Conservation (phyloP, 2,329 filamentous ascomycete species). For the Cryphonectria nitschkei region DNA sequence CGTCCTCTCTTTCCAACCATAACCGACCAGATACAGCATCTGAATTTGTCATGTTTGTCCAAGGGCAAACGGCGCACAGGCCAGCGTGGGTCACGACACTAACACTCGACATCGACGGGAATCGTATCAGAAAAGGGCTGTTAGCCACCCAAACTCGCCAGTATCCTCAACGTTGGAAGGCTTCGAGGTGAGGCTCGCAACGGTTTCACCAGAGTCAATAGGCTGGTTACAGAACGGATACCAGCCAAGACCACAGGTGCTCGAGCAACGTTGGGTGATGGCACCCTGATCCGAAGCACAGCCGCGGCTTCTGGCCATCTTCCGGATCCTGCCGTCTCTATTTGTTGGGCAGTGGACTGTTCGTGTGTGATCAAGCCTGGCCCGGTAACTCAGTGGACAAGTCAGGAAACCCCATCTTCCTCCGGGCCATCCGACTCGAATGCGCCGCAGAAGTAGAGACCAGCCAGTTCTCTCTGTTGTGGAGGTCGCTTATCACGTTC, state of each 20-base stretch:
- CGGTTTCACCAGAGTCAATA: background rate
- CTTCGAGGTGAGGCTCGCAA: background rate
- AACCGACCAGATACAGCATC: background rate
- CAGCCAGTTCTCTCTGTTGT: background rate
- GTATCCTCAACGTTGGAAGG: background rate
- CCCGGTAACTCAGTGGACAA: background rate
- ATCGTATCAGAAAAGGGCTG: background rate
- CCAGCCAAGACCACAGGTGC: background rate
- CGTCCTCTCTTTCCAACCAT: background rate
- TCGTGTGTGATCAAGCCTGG: background rate
- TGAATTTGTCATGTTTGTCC: background rate
- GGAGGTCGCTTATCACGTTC: background rate
- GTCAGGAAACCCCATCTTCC: background rate
- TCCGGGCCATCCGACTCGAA: background rate
- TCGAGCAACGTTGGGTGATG: background rate
- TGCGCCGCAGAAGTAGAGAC: background rate
- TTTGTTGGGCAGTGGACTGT: background rate
- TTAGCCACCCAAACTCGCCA: background rate
- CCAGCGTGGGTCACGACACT: background rate
- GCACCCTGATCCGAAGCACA: background rate
- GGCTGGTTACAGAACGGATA: background rate
- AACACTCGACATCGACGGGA: background rate
- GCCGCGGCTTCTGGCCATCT: background rate
- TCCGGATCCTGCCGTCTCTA: background rate
- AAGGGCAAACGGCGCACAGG: background rate